Evolutionary conservation across 2,329 filamentous ascomycete genomes (phyloP).

Genomic region (Beauveria pseudobassiana): DNA sequence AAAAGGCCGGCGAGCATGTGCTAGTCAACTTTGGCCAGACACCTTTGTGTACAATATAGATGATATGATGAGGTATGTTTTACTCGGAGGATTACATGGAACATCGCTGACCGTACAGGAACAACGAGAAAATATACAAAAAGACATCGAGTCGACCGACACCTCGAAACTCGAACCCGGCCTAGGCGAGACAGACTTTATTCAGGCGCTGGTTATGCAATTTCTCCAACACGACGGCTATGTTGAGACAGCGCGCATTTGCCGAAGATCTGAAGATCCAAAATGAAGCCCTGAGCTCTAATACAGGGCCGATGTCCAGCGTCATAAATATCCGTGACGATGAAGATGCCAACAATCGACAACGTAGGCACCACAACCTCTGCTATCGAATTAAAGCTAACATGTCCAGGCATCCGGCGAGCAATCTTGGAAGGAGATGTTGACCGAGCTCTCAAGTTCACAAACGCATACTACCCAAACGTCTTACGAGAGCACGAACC

Average conservation of each 20-base stretch:
- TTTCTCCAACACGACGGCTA: constrained; percentile 94
- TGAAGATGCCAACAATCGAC: constrained; percentile 75
- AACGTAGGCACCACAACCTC: constrained; percentile 51
- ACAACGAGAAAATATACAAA: constrained; percentile 51
- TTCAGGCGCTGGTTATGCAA: constrained; percentile 75
- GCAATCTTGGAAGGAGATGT: constrained; percentile 90
- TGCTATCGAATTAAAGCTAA: constrained; percentile 12
- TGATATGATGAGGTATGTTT: constrained; percentile 63
- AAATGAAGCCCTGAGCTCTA: constrained; percentile 59
- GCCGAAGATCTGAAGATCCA: constrained; percentile 71
- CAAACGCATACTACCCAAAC: constrained; percentile 67
- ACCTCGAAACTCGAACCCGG: constrained; percentile 55
- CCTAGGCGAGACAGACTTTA: constrained; percentile 66
- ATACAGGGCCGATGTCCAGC: constrained; percentile 42
- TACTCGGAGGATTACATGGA: not conserved
- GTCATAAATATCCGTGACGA: constrained; percentile 69
- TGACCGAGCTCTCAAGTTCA: constrained; percentile 79
- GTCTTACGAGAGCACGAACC: constrained; percentile 75
- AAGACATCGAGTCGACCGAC: constrained; percentile 51
- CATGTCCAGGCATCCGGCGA: constrained; percentile 63
- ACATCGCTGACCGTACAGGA: constrained; percentile 31
- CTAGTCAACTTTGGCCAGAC: constrained; percentile 61
- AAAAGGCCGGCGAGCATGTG: constrained; percentile 55
- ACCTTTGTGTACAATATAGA: constrained; percentile 86
- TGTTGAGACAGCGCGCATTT: constrained; percentile 85